phyloP scores from a whole-genome alignment of 2,329 filamentous ascomycete species.

The Epichloe sibirici region DNA sequence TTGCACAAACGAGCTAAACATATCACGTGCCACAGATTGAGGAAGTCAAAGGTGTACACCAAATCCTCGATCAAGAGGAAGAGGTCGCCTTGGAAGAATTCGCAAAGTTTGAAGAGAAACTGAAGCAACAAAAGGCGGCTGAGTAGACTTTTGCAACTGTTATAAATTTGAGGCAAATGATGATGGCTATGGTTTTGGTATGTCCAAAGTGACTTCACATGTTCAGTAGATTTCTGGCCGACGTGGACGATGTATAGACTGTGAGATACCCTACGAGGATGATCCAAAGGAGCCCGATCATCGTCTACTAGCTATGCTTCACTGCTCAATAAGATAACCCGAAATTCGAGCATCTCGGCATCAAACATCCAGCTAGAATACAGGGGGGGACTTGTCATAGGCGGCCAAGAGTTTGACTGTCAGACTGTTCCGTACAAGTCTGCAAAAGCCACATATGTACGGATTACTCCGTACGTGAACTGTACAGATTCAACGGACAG shows the following conservation, averaged over 20 bases:
- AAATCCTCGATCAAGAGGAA: slow-evolving; percentile 85
- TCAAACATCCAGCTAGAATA: not conserved
- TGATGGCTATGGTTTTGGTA: not conserved
- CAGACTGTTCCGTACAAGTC: not conserved
- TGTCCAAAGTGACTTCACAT: not conserved
- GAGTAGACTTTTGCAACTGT: slow-evolving; percentile 6
- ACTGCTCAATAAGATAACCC: not conserved
- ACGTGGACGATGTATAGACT: not conserved
- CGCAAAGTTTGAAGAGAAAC: slow-evolving; percentile 84
- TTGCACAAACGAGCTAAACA: not conserved
- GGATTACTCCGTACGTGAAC: too few species aligned
- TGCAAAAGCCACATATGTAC: not conserved
- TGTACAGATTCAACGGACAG: not conserved
- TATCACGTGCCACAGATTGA: slow-evolving; percentile 52
- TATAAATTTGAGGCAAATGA: not conserved
- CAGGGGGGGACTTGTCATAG: not conserved
- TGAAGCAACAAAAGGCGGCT: slow-evolving; percentile 39
- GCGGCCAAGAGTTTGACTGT: not conserved
- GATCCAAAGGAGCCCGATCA: not conserved
- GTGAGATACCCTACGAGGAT: not conserved
- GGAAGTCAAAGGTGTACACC: slow-evolving; percentile 84
- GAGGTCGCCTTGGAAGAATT: slow-evolving; percentile 80
- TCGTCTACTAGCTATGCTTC: not conserved
- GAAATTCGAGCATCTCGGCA: too few species aligned
- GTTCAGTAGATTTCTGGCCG: not conserved